Conservation (phyloP, 176 grass and related monocot genomes). For the Cenchrus fungigraminus region DNA sequence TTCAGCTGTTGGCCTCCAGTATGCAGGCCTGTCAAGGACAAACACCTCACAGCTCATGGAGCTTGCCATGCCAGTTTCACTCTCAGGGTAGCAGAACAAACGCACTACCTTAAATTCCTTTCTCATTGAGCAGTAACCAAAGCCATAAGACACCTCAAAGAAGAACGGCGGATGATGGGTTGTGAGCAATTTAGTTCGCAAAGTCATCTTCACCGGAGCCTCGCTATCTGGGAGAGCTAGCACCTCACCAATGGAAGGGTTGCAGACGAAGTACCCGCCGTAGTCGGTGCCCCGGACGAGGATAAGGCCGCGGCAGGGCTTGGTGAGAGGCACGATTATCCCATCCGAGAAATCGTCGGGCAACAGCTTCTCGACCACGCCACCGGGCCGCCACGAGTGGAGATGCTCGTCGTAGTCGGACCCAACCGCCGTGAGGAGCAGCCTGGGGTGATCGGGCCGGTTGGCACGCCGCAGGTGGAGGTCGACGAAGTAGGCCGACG, state of each 20-base stretch:
- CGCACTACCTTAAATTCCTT: constrained; percentile 28
- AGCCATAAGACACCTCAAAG: constrained; percentile 10
- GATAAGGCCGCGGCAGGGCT: constrained; percentile 29
- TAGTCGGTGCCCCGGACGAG: neutral
- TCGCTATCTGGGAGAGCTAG: constrained; percentile 20
- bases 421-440: constrained; percentile 5
- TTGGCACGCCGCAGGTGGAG: constrained; percentile 23
- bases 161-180: neutral
- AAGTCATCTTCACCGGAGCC: constrained; percentile 19
- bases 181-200: neutral
- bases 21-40: constrained; percentile 20
- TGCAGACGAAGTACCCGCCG: constrained; percentile 27
- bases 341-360: neutral
- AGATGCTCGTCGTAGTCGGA: neutral
- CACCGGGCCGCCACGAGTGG: constrained; percentile 30
- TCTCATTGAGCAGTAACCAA: constrained; percentile 34
- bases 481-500: neutral
- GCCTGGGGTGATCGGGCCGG: neutral
- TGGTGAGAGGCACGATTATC: neutral
- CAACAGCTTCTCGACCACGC: constrained; percentile 24
- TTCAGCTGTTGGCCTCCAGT: constrained; percentile 17
- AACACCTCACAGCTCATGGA: constrained; percentile 28
- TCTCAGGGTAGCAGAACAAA: neutral
- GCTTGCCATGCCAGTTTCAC: neutral
- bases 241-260: constrained; percentile 13